phyloP scores from a whole-genome alignment of 257 asterid species.

The Gardenia jasminoides region DNA sequence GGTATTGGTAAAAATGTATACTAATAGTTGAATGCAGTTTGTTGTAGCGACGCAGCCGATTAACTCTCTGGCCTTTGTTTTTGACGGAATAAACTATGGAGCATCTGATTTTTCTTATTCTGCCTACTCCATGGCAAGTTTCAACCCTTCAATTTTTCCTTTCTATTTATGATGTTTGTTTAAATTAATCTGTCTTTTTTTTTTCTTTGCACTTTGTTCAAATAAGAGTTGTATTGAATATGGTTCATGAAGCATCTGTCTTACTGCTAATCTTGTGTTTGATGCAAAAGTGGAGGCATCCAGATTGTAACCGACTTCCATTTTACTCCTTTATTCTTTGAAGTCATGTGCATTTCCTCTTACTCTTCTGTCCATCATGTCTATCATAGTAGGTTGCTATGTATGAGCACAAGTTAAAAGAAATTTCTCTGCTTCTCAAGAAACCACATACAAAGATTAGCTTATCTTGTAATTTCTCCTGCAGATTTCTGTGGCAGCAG shows the following conservation, averaged over 20 bases:
- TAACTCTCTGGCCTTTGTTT: conserved; percentile 52
- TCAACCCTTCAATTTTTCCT: background rate
- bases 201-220: no score
- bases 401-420: background rate
- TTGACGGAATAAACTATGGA: conserved; percentile 56
- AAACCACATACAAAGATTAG: background rate
- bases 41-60: conserved; percentile 53
- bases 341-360: background rate
- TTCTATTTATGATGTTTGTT: background rate
- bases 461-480: background rate
- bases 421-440: background rate
- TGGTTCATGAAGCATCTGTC: no score
- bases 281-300: background rate
- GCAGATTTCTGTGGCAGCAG: conserved; percentile 31
- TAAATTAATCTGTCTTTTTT: background rate
- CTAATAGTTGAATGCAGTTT: conserved; percentile 30
- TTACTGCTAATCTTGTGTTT: no score
- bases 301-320: background rate
- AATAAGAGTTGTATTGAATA: no score
- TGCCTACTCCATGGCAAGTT: conserved; percentile 56
- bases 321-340: background rate
- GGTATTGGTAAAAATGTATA: background rate
- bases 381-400: background rate
- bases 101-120: conserved; percentile 55
- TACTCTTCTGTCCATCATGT: background rate